phyloP scores from a whole-genome alignment of 768 basidiomycete species.

The Lactarius vividus region DNA sequence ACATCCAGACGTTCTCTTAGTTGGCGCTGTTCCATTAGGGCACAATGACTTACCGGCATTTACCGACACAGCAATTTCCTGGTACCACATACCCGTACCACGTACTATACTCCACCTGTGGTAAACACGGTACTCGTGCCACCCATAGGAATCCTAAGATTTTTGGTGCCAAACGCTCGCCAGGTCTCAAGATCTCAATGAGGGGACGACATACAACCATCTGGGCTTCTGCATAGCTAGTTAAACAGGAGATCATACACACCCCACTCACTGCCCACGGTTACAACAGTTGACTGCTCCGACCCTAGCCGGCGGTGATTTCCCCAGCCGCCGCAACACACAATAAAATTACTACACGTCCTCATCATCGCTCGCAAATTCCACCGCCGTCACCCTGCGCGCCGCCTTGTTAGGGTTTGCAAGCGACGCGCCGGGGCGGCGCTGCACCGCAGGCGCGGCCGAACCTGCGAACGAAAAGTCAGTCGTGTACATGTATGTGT shows the following conservation, averaged over 20 bases:
- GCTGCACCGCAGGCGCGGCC: constrained; percentile 2
- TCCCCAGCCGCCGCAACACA: background rate
- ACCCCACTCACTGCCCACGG: background rate
- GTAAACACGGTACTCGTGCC: background rate
- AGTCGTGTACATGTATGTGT: background rate
- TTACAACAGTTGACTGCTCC: background rate
- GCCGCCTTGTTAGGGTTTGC: constrained; percentile 23
- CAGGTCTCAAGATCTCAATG: background rate
- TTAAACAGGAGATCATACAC: background rate
- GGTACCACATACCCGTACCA: background rate
- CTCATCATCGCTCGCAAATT: constrained; percentile 22
- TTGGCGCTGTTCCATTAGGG: background rate
- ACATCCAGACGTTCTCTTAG: background rate
- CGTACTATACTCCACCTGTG: background rate
- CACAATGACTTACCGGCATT: background rate
- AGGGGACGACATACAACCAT: background rate
- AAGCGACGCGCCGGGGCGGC: constrained; percentile 20
- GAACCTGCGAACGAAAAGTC: constrained; percentile 3
- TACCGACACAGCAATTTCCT: background rate
- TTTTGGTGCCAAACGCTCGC: background rate
- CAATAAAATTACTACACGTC: background rate
- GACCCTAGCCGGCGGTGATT: no score
- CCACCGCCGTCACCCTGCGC: constrained; percentile 16
- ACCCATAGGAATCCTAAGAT: background rate
- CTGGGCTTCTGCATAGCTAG: background rate